These are phyloP conservation scores for Serendipita vermifera DNA, from an alignment of 768 basidiomycete genomes.

Conservation along the genomic window DNA sequence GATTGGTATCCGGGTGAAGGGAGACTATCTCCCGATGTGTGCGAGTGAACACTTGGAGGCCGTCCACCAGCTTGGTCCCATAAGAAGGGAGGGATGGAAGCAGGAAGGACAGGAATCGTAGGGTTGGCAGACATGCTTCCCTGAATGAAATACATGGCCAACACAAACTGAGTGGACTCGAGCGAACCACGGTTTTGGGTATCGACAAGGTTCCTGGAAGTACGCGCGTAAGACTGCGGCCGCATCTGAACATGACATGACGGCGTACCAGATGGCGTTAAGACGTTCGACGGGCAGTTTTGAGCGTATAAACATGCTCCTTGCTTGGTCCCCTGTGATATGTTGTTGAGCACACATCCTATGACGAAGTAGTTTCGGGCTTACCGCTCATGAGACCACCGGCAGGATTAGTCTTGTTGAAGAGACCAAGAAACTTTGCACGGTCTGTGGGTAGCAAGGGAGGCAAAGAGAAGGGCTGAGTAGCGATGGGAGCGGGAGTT, in stretches of 20 bases:
- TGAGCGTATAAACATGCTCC: constrained; percentile 83
- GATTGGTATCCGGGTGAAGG: constrained; percentile 13
- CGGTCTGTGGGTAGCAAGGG: constrained; percentile 67
- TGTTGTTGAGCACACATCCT: constrained; percentile 4
- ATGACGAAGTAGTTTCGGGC: constrained; percentile 16
- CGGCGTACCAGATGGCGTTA: constrained; percentile 76
- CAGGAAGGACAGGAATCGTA: constrained; percentile 48
- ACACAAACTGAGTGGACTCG: constrained; percentile 81
- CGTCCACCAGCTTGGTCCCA: constrained; percentile 66
- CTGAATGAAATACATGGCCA: constrained; percentile 95
- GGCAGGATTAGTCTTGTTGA: constrained; percentile 53
- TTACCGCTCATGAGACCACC: constrained; percentile 69
- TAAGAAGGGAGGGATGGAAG: constrained; percentile 62
- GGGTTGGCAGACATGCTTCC: constrained; percentile 67
- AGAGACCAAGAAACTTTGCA: constrained; percentile 70
- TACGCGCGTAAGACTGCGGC: not conserved
- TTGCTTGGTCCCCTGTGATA: constrained; percentile 64
- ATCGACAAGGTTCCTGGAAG: constrained; percentile 78
- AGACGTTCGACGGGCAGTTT: constrained; percentile 76
- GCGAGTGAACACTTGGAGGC: constrained; percentile 29
- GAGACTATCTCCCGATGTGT: constrained; percentile 39
- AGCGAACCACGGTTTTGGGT: constrained; percentile 82
- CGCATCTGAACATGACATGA: not conserved
- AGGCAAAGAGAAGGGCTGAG: constrained; percentile 43
- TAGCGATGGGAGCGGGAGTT: constrained; percentile 51